phyloP scores from a whole-genome alignment of 192 early-diverging fungal species.

The Allomyces arbusculus region DNA sequence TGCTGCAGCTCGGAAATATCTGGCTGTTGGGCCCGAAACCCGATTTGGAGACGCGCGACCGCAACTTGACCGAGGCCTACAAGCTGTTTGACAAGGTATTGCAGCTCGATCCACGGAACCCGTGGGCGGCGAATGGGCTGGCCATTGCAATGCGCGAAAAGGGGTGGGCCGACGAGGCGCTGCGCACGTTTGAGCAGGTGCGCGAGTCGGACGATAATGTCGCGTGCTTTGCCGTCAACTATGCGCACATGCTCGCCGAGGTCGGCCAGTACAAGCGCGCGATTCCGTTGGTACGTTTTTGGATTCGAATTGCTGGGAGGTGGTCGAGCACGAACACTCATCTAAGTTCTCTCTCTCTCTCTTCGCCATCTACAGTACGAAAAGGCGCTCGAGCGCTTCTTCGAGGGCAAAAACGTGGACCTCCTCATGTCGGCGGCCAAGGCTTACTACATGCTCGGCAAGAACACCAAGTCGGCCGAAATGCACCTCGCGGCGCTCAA shows the following conservation, averaged over 20 bases:
- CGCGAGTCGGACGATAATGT: conserved; percentile 27
- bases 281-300: conserved; percentile 42
- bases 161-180: conserved; percentile 33
- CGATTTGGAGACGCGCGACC: neutral
- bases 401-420: conserved; percentile 23
- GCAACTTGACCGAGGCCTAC: conserved; percentile 17
- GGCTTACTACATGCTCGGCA: conserved; percentile 18
- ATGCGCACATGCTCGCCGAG: conserved; percentile 57
- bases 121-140: conserved; percentile 65
- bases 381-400: conserved; percentile 31
- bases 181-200: conserved; percentile 42
- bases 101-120: conserved; percentile 41
- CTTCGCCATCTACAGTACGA: conserved; percentile 30
- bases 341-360: neutral
- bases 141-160: conserved; percentile 64
- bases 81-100: conserved; percentile 57
- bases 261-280: conserved; percentile 54
- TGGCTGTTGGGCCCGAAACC: conserved; percentile 17
- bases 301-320: no score
- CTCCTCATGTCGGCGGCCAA: conserved; percentile 30
- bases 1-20: conserved; percentile 61
- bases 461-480: conserved; percentile 1
- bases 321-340: neutral
- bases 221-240: conserved; percentile 37
- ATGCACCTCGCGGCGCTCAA: neutral